Percentiles rank a stretch among this genome's conserved stretches.
Evolutionary conservation across 2,329 filamentous ascomycete species (phyloP).

Genomic region (Colletotrichum ledebouriae): DNA sequence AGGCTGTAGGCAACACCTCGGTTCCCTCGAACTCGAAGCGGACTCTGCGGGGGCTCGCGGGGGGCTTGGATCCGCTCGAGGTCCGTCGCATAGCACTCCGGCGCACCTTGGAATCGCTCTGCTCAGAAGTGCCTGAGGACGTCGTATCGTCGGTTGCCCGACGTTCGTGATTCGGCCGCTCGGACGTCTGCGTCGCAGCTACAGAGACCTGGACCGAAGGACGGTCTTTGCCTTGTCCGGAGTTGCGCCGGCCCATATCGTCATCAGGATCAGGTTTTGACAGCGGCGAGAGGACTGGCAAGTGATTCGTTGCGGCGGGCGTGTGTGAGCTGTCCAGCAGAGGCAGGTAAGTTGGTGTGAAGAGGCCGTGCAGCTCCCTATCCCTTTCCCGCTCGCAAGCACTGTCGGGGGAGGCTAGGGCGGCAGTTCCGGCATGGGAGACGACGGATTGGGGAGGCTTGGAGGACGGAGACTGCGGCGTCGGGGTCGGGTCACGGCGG

Average conservation of each 20-base stretch:
- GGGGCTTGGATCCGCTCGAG: slow-evolving; percentile 62
- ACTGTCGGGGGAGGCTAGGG: slow-evolving; percentile 40
- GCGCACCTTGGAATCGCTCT: slow-evolving; percentile 63
- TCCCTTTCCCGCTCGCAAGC: slow-evolving; percentile 63
- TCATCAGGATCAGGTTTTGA: slow-evolving; percentile 35
- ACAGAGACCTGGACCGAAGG: slow-evolving; percentile 24
- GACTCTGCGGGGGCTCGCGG: slow-evolving; percentile 70
- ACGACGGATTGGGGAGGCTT: slow-evolving; percentile 24
- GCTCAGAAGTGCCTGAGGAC: slow-evolving; percentile 66
- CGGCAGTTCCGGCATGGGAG: slow-evolving; percentile 35
- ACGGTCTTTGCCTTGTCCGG: slow-evolving; percentile 11
- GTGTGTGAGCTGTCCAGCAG: slow-evolving; percentile 65
- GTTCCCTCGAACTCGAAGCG: slow-evolving; percentile 72
- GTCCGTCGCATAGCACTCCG: slow-evolving; percentile 71
- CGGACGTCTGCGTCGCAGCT: slow-evolving; percentile 41
- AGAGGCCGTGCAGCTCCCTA: slow-evolving; percentile 71
- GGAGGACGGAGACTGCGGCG: slow-evolving; percentile 37
- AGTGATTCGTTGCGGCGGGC: slow-evolving; percentile 43
- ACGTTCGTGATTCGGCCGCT: slow-evolving; percentile 54
- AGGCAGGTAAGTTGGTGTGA: slow-evolving; percentile 73
- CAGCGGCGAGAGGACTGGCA: slow-evolving; percentile 44
- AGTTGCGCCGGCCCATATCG: slow-evolving; percentile 32
- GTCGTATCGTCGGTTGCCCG: slow-evolving; percentile 61
- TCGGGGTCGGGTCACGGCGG: slow-evolving; percentile 16
- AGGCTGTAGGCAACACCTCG: slow-evolving; percentile 72